Evolutionary conservation across 352 stramenopile species (phyloP), one percentile per base, ranked within the genome.

Genomic region (Globisporangium nunn): DNA sequence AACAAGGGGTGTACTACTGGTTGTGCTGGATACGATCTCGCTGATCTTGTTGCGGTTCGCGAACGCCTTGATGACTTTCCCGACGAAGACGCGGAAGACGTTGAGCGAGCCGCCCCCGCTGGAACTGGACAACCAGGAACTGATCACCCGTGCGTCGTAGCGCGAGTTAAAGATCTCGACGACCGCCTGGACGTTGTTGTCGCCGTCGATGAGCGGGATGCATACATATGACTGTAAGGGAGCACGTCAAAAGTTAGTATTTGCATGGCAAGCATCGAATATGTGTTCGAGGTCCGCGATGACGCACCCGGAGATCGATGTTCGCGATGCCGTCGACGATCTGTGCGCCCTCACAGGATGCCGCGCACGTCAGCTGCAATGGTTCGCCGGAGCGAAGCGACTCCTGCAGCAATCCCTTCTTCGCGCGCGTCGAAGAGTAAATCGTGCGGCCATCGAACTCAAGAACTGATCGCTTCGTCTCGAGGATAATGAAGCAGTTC

Each of bases 91-190:
- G 37, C 77, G 77, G 63, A 87, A 85, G 3, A 75, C 72, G 58
- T 76, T 69, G 35, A 89, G 79, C 33, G 73, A 81, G 41, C 76
- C 67, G 45, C 48, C 61, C 33, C 52, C 58, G 5, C 31, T 14
- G 7, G 62, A 59, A 2, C 70, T 62, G 31, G 66, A 58, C 6
- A 89, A 70, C 77, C 77, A 89, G 7, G 62, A 54, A 0, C 55
- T 63, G 53, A 87, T 58, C 15, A 76, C 58, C 15, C 67, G 56
- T 3, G 62, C 50, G 49, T 76, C 68, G 23, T 87, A 68, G 17
- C 73, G 75, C 3, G 77, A 77, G 63, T 89, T 89, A 62, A 84
- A 87, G 43, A 91, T 62, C 63, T 91, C 76, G 11, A 81, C 78
- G 31, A 88, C 68, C 11, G 72, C 80, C 51, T 75, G 75, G 33